Evolutionary conservation across 2,329 filamentous ascomycete species (phyloP).

Genomic region (Botryosphaeria dothidea): DNA sequence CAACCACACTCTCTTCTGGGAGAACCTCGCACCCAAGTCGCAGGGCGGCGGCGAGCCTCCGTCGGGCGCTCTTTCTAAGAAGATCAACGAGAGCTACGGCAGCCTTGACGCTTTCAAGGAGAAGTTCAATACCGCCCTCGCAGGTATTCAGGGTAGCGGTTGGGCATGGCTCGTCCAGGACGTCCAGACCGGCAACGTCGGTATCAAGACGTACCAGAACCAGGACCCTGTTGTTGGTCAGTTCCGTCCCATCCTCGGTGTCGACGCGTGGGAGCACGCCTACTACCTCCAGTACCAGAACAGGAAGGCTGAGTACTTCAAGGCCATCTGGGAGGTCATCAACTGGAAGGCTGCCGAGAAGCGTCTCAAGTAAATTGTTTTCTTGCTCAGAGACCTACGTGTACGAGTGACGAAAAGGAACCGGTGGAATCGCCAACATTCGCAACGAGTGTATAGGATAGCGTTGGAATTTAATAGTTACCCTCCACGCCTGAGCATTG

Average conservation of each 20-base stretch:
- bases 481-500: background rate
- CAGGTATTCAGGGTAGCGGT: constrained; percentile 65
- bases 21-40: constrained; percentile 67
- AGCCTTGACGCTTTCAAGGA: constrained; percentile 60
- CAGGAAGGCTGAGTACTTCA: constrained; percentile 94
- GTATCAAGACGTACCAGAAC: constrained; percentile 74
- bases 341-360: constrained; percentile 92
- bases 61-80: constrained; percentile 56
- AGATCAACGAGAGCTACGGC: constrained; percentile 62
- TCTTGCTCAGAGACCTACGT: background rate
- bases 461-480: background rate
- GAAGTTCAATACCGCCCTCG: constrained; percentile 64
- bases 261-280: constrained; percentile 96
- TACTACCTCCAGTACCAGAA: constrained; percentile 98
- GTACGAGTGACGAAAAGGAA: background rate
- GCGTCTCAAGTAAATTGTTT: constrained; percentile 61
- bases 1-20: constrained; percentile 70
- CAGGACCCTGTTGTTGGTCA: constrained; percentile 87
- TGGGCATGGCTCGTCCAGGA: constrained; percentile 67
- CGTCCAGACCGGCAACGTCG: constrained; percentile 60
- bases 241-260: constrained; percentile 78
- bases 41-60: constrained; percentile 68
- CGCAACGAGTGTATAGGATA: background rate
- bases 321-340: constrained; percentile 89
- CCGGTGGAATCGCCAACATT: background rate